These are phyloP conservation scores for Phoenix dactylifera DNA, from an alignment of 176 grass and related monocot species.

Conservation along the genomic window DNA sequence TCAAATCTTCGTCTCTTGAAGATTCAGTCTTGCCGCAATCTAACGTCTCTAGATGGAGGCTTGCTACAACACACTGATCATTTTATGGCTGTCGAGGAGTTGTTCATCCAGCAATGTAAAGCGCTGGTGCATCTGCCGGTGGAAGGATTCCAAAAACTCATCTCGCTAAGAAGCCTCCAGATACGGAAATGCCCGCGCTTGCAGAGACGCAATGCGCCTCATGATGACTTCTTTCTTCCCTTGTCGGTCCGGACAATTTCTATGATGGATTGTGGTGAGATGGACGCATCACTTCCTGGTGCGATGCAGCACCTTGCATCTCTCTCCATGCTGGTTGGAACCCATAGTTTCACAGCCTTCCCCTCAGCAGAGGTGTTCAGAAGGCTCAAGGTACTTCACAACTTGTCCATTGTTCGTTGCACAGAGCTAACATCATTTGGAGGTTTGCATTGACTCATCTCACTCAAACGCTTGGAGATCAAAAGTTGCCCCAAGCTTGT, in stretches of 20 bases:
- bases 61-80: too few relatives aligned
- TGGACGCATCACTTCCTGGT: neutral
- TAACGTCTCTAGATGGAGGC: too few relatives aligned
- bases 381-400: neutral
- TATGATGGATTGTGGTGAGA: neutral
- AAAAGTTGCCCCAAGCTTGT: neutral
- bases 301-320: constrained; percentile 1
- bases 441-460: constrained; percentile 3
- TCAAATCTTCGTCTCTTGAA: too few relatives aligned
- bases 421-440: neutral
- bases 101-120: too few relatives aligned
- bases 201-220: neutral
- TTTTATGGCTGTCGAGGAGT: too few relatives aligned
- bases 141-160: too few relatives aligned
- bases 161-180: too few relatives aligned
- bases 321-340: neutral
- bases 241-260: neutral
- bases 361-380: constrained; percentile 1
- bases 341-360: neutral
- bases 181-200: too few relatives aligned
- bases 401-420: neutral
- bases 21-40: too few relatives aligned
- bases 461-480: neutral
- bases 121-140: too few relatives aligned
- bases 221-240: constrained; percentile 13